Conservation (phyloP, 228 moss, liverwort and hornwort genomes). For the Sphagnum fallax region DNA sequence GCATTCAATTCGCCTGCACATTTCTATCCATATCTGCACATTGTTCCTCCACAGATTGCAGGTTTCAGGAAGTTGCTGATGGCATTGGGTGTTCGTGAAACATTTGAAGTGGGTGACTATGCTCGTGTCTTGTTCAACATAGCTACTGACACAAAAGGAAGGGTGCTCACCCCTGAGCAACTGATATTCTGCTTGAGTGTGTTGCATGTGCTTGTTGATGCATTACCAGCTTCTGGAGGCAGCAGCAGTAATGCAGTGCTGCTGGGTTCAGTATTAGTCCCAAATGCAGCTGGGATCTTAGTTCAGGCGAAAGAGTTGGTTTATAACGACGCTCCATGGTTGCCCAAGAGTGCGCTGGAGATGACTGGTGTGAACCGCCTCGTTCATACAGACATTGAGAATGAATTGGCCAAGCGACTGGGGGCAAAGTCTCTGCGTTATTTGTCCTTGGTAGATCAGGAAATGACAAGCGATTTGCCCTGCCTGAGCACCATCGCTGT, state of each 20-base stretch:
- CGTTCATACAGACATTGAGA: conserved; percentile 76
- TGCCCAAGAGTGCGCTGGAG: conserved; percentile 64
- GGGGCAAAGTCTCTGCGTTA: conserved; percentile 86
- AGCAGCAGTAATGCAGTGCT: conserved; percentile 17
- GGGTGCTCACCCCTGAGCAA: conserved; percentile 50
- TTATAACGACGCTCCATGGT: conserved; percentile 85
- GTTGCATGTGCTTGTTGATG: conserved; percentile 68
- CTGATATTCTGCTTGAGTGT: conserved; percentile 71
- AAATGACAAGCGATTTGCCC: conserved; percentile 86
- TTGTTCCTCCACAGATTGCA: conserved; percentile 71
- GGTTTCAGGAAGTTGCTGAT: conserved; percentile 56
- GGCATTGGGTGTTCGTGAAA: conserved; percentile 68
- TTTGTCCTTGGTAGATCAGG: conserved; percentile 83
- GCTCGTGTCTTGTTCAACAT: conserved; percentile 59
- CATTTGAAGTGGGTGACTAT: conserved; percentile 70
- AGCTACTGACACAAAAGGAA: conserved; percentile 48
- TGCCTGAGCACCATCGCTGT: conserved; percentile 57
- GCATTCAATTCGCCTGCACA: conserved; percentile 93
- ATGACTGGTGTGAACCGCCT: conserved; percentile 65
- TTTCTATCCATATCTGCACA: conserved; percentile 83
- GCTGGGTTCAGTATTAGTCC: conserved; percentile 51
- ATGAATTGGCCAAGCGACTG: conserved; percentile 63
- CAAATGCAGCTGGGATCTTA: conserved; percentile 60
- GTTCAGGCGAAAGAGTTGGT: conserved; percentile 70
- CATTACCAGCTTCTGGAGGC: conserved; percentile 36